Evolutionary conservation across 1,284 basidiomycete genomes (phyloP).

Genomic region (Ustilago esculenta): DNA sequence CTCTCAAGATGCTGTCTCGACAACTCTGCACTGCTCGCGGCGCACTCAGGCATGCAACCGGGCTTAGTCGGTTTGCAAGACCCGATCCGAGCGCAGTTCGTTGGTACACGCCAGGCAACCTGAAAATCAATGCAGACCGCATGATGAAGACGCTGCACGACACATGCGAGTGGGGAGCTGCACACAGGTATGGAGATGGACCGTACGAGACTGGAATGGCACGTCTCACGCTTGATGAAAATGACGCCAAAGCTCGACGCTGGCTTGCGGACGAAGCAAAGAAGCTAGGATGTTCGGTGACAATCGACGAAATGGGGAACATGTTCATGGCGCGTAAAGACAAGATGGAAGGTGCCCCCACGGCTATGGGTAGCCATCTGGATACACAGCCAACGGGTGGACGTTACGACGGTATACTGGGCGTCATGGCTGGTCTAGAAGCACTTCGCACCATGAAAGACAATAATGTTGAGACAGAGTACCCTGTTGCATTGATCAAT

Average conservation of each 20-base stretch:
- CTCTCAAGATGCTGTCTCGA: constrained; percentile 7
- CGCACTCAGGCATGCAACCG: background rate
- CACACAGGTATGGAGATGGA: constrained; percentile 29
- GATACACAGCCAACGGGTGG: constrained; percentile 46
- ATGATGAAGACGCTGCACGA: constrained; percentile 62
- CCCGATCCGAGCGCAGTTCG: background rate
- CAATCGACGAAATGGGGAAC: constrained; percentile 62
- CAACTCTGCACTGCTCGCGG: background rate
- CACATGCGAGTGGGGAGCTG: constrained; percentile 59
- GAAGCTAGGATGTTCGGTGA: constrained; percentile 60
- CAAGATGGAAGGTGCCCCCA: constrained; percentile 15
- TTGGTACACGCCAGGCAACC: constrained; percentile 24
- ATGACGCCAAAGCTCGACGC: constrained; percentile 59
- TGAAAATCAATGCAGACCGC: constrained; percentile 50
- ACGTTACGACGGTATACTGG: constrained; percentile 41
- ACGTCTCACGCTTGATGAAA: constrained; percentile 58
- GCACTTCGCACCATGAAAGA: constrained; percentile 34
- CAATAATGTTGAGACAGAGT: constrained; percentile 18
- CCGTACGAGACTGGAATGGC: constrained; percentile 35
- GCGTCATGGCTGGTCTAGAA: constrained; percentile 43
- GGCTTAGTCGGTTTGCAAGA: background rate
- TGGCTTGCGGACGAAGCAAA: constrained; percentile 61
- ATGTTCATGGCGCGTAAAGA: constrained; percentile 61
- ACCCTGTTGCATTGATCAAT: constrained; percentile 31
- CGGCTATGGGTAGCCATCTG: constrained; percentile 39